Evolutionary conservation across 2,329 filamentous ascomycete species (phyloP).

Genomic region (Ceratocystiopsis brevicomis): DNA sequence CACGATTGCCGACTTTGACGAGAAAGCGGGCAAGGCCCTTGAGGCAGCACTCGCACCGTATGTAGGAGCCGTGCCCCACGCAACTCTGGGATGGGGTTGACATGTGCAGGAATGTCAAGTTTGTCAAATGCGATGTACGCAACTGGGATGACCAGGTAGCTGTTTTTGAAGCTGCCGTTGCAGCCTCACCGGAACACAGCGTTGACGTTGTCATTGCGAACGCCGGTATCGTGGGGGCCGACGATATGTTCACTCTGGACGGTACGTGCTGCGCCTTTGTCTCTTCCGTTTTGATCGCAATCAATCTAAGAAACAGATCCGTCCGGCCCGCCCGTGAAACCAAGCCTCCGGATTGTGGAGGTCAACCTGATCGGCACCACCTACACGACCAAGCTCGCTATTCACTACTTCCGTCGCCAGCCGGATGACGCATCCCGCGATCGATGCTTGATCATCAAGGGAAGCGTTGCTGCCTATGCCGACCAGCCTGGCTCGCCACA

Average conservation of each 20-base stretch:
- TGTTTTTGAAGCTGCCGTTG: conserved; percentile 22
- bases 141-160: conserved; percentile 23
- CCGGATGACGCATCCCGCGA: conserved; percentile 20
- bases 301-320: conserved; percentile 5
- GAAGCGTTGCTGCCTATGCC: conserved; percentile 27
- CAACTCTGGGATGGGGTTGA: conserved; percentile 13
- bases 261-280: too few species aligned
- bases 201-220: conserved; percentile 29
- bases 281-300: too few species aligned
- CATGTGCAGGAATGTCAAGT: conserved; percentile 12
- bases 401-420: conserved; percentile 26
- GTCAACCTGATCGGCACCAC: conserved; percentile 23
- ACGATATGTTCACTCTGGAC: conserved; percentile 4
- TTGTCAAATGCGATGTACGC: conserved; percentile 17
- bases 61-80: background rate
- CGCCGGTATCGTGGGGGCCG: conserved; percentile 20
- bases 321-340: conserved; percentile 16
- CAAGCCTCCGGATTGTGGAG: conserved; percentile 22
- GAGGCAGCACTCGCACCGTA: conserved; percentile 2
- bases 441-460: conserved; percentile 29
- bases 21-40: conserved; percentile 12
- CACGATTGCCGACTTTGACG: conserved; percentile 21
- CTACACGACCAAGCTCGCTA: conserved; percentile 27
- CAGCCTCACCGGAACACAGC: conserved; percentile 18
- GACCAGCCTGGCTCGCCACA: conserved; percentile 23